phyloP scores from a whole-genome alignment of 768 basidiomycete genomes.

The Naganishia kalamii region DNA sequence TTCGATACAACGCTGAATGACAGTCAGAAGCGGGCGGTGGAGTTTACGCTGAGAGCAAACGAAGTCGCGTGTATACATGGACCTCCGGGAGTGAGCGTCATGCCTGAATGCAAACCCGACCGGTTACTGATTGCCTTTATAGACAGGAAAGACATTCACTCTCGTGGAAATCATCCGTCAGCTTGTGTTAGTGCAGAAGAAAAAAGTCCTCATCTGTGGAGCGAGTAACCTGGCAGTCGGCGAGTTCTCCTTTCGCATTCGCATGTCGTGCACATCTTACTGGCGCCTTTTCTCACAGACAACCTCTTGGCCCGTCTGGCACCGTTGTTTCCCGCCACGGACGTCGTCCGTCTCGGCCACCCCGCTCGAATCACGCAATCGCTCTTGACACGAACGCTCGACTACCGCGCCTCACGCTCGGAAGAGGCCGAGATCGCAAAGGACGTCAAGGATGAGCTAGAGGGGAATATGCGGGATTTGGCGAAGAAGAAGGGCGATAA shows the following conservation, averaged over 20 bases:
- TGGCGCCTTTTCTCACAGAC: slow-evolving; percentile 49
- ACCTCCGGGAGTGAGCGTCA: slow-evolving; percentile 68
- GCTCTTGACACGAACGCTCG: slow-evolving; percentile 48
- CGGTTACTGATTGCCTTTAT: slow-evolving; percentile 29
- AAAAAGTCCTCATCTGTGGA: slow-evolving; percentile 76
- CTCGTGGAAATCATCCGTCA: slow-evolving; percentile 90
- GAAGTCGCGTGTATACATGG: slow-evolving; percentile 93
- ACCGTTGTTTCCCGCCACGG: slow-evolving; percentile 39
- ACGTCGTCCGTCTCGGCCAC: slow-evolving; percentile 83
- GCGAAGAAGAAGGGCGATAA: slow-evolving; percentile 56
- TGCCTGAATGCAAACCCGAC: neutral
- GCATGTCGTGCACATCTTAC: neutral
- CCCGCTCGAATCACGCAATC: slow-evolving; percentile 80
- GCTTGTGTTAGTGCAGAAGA: slow-evolving; percentile 47
- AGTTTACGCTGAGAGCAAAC: slow-evolving; percentile 68
- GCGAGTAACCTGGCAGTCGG: slow-evolving; percentile 83
- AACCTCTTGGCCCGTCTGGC: slow-evolving; percentile 81
- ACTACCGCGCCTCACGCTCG: slow-evolving; percentile 46
- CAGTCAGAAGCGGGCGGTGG: slow-evolving; percentile 76
- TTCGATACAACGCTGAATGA: slow-evolving; percentile 71
- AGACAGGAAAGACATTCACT: slow-evolving; percentile 93
- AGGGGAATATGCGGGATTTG: slow-evolving; percentile 60
- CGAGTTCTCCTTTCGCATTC: slow-evolving; percentile 14
- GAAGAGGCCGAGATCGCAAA: slow-evolving; percentile 68
- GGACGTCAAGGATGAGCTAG: slow-evolving; percentile 83